Conservation (phyloP, 169 alveolate species). For the Cystoisospora suis region DNA sequence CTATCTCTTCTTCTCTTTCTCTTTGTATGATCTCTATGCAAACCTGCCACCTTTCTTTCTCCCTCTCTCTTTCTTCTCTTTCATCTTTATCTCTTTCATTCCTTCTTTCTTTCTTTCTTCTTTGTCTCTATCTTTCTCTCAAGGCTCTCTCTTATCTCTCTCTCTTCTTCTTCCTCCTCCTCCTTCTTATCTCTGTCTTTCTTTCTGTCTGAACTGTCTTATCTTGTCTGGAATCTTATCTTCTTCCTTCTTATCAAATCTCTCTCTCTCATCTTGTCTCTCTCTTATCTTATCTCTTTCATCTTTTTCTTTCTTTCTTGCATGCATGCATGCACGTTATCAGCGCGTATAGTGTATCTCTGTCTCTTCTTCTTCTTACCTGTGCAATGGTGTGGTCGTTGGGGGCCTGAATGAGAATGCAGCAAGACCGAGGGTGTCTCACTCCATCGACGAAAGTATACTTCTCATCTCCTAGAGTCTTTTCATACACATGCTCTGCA, state of each 20-base stretch:
- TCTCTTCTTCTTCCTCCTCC: not conserved
- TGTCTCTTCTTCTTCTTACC: too few relatives aligned
- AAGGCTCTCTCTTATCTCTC: not conserved
- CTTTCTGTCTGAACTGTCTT: not conserved
- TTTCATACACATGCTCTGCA: slow-evolving; percentile 95
- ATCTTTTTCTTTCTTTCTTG: not conserved
- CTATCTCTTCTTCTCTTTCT: too few relatives aligned
- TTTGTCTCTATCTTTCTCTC: not conserved
- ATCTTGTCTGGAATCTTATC: not conserved
- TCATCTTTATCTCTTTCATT: not conserved
- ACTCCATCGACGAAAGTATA: slow-evolving; percentile 98
- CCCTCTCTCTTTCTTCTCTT: not conserved
- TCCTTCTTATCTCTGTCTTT: not conserved
- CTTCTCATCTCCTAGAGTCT: slow-evolving; percentile 96
- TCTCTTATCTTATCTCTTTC: not conserved
- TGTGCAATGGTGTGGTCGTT: slow-evolving; percentile 95
- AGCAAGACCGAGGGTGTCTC: slow-evolving; percentile 94
- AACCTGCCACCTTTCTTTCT: not conserved
- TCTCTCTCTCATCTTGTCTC: not conserved
- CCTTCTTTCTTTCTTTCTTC: not conserved
- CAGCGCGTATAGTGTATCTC: too few relatives aligned
- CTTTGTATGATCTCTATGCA: too few relatives aligned
- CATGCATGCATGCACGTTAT: too few relatives aligned
- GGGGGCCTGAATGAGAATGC: slow-evolving; percentile 96
- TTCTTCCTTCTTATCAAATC: not conserved